Conservation (phyloP, 2,329 filamentous ascomycete species). For the Ophiostoma tasmaniense region DNA sequence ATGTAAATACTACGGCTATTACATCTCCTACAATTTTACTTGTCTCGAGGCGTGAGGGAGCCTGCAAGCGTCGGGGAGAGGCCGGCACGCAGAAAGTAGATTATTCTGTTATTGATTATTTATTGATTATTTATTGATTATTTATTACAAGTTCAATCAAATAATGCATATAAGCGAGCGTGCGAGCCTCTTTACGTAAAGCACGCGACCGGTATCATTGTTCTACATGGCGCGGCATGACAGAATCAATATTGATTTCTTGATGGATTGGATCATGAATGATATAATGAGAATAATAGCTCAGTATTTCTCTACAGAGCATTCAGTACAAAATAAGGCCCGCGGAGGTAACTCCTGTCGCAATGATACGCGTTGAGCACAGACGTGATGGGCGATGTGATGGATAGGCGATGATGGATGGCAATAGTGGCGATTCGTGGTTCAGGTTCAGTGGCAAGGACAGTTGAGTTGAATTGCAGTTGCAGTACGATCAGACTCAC, state of each 20-base stretch:
- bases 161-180: background rate
- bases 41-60: background rate
- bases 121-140: background rate
- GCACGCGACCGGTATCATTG: background rate
- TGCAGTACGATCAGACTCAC: too few species aligned
- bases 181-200: background rate
- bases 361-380: background rate
- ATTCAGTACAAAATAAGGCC: too few species aligned
- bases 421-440: too few species aligned
- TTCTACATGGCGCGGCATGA: background rate
- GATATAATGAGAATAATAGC: too few species aligned
- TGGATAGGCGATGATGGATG: too few species aligned
- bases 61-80: background rate
- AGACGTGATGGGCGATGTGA: background rate
- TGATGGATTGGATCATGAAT: background rate
- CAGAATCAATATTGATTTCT: background rate
- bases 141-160: too few species aligned
- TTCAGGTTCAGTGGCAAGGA: too few species aligned
- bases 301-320: background rate
- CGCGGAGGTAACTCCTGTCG: background rate
- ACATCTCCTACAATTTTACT: background rate
- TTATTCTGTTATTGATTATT: background rate
- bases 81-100: background rate
- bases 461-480: too few species aligned
- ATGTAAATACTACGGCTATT: conserved; percentile 4